A percentile compares a stretch with the other conserved stretches of the same genome.
Conservation (phyloP, 202 grass and related monocot species). For the Carex sylvatica region DNA sequence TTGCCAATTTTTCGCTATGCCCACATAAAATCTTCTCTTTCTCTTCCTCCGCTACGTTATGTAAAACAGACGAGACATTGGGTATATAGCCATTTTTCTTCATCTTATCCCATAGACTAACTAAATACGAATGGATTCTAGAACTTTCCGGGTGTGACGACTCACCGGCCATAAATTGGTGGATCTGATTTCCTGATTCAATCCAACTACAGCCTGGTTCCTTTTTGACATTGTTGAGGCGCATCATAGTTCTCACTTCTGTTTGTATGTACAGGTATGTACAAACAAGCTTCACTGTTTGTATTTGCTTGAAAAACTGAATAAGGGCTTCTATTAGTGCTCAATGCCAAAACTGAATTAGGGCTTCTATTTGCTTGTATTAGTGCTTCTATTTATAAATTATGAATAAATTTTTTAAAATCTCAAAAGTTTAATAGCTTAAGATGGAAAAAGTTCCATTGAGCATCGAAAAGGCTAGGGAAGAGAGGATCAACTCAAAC, state of each 20-base stretch:
- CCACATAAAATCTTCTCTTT: slow-evolving; percentile 61
- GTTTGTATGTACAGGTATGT: too few relatives aligned
- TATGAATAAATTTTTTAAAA: too few relatives aligned
- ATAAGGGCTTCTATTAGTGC: too few relatives aligned
- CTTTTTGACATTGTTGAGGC: slow-evolving; percentile 54
- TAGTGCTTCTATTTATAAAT: too few relatives aligned
- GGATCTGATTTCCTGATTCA: slow-evolving; percentile 51
- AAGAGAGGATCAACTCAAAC: too few relatives aligned
- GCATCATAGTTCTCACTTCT: slow-evolving; percentile 59
- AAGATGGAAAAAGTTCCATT: too few relatives aligned
- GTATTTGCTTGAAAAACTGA: too few relatives aligned
- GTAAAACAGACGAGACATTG: slow-evolving; percentile 75
- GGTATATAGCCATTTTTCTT: slow-evolving; percentile 57
- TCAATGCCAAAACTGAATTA: too few relatives aligned
- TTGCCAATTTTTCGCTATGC: slow-evolving; percentile 94
- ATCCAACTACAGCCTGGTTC: slow-evolving; percentile 95
- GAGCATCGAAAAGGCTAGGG: too few relatives aligned
- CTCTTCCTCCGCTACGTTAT: slow-evolving; percentile 61
- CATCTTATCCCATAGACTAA: slow-evolving; percentile 73
- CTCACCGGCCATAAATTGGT: slow-evolving; percentile 71
- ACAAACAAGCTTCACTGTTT: too few relatives aligned
- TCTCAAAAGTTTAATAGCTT: too few relatives aligned
- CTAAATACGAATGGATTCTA: slow-evolving; percentile 54
- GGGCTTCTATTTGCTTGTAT: too few relatives aligned
- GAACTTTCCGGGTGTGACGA: slow-evolving; percentile 66